Conservation (phyloP, 2,329 filamentous ascomycete species). For the Ciborinia camelliae region DNA sequence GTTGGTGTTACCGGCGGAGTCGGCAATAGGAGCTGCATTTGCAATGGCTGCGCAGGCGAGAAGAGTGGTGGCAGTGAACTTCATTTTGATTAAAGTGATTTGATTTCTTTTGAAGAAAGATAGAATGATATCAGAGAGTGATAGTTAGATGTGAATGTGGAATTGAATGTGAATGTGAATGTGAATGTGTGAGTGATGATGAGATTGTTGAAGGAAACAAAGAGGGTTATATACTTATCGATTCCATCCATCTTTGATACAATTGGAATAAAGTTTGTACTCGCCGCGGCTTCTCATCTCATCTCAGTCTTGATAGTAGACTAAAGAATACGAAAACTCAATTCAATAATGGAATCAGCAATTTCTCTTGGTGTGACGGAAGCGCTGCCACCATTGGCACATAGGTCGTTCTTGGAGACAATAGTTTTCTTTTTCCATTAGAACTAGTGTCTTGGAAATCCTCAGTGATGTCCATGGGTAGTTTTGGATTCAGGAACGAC, state of each 20-base stretch:
- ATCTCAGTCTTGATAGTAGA: not conserved
- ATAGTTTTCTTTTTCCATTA: too few relatives aligned
- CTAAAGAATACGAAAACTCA: not conserved
- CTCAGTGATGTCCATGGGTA: too few relatives aligned
- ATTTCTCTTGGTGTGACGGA: too few relatives aligned
- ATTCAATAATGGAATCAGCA: not conserved
- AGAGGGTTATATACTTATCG: slow-evolving; percentile 2
- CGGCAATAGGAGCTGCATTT: not conserved
- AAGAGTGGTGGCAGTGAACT: not conserved
- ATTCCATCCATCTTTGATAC: not conserved
- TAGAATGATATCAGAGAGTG: not conserved
- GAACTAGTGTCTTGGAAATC: too few relatives aligned
- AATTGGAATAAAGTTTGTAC: not conserved
- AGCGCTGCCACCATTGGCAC: too few relatives aligned
- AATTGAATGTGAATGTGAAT: not conserved
- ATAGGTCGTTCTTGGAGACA: too few relatives aligned
- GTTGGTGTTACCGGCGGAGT: not conserved
- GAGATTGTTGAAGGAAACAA: not conserved
- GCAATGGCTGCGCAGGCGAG: not conserved
- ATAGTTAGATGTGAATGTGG: not conserved
- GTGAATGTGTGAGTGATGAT: not conserved
- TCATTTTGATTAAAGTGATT: slow-evolving; percentile 1
- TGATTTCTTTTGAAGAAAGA: not conserved
- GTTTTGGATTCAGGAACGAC: too few relatives aligned
- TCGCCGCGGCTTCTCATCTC: not conserved